Evolutionary conservation across 2,329 filamentous ascomycete species (phyloP).

Genomic region (Aureobasidium sp.): DNA sequence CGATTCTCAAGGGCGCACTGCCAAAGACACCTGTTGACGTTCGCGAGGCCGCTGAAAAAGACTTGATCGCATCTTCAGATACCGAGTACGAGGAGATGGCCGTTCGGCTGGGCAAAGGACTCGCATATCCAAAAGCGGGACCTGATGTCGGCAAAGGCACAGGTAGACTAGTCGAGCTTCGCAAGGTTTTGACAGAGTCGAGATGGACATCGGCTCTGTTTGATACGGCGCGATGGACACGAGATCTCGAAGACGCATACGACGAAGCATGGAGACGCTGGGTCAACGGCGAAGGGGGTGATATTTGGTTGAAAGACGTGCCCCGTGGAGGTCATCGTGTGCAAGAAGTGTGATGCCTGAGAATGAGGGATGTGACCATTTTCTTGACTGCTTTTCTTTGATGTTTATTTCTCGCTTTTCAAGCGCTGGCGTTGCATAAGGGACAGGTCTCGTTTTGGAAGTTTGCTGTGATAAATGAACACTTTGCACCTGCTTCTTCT

Average conservation of each 20-base stretch:
- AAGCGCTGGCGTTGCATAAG: constrained; percentile 6
- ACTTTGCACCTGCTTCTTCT: background rate
- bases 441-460: background rate
- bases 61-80: constrained; percentile 73
- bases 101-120: constrained; percentile 56
- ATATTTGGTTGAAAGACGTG: constrained; percentile 66
- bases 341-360: background rate
- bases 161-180: constrained; percentile 71
- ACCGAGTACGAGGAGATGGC: constrained; percentile 78
- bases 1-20: constrained; percentile 82
- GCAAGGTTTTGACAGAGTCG: constrained; percentile 72
- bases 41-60: constrained; percentile 60
- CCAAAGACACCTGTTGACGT: constrained; percentile 55
- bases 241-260: constrained; percentile 82
- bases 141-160: constrained; percentile 46
- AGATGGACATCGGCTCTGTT: constrained; percentile 86
- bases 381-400: background rate
- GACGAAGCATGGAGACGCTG: constrained; percentile 81
- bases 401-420: background rate
- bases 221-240: constrained; percentile 84
- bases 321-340: constrained; percentile 7
- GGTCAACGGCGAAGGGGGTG: constrained; percentile 79
- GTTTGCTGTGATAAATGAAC: background rate
- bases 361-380: background rate
- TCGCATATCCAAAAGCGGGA: constrained; percentile 49